Evolutionary conservation across 352 stramenopile genomes (phyloP).

Genomic region (Peronospora destructor): DNA sequence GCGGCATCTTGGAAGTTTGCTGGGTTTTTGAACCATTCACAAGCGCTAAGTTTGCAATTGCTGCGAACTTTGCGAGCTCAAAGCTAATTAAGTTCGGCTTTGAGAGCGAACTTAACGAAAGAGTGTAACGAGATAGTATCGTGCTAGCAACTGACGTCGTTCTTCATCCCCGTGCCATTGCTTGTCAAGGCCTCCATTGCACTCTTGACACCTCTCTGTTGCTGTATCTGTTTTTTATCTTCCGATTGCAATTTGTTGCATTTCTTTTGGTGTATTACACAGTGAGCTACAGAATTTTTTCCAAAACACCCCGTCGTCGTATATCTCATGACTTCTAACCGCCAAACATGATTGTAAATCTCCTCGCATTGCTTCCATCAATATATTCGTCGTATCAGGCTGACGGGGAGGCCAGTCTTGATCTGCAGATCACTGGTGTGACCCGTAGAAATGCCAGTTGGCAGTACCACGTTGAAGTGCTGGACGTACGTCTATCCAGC

Average conservation of each 20-base stretch:
- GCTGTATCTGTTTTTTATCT: slow-evolving; percentile 7
- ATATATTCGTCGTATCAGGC: slow-evolving; percentile 7
- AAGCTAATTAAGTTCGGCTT: too few species aligned
- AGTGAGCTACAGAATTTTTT: not conserved
- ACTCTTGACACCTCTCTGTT: not conserved
- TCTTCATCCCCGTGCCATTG: not conserved
- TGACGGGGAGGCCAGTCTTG: slow-evolving; percentile 32
- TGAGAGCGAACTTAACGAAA: not conserved
- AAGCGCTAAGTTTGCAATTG: not conserved
- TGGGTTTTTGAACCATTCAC: not conserved
- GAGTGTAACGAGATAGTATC: too few species aligned
- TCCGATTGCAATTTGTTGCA: slow-evolving; percentile 3
- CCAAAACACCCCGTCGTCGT: slow-evolving; percentile 6
- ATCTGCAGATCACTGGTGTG: slow-evolving; percentile 68
- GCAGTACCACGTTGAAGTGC: slow-evolving; percentile 78
- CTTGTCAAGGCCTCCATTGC: slow-evolving; percentile 1
- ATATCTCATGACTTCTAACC: not conserved
- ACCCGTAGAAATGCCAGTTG: slow-evolving; percentile 57
- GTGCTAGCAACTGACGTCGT: slow-evolving; percentile 5
- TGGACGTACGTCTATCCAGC: slow-evolving; percentile 46
- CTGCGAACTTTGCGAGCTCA: too few species aligned
- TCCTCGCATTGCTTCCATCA: slow-evolving; percentile 5
- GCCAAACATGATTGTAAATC: slow-evolving; percentile 14
- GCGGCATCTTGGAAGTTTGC: slow-evolving; percentile 12
- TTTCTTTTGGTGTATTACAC: not conserved